These are phyloP conservation scores for Pulveroboletus sp. DNA, from an alignment of 768 basidiomycete species.

Conservation along the genomic window DNA sequence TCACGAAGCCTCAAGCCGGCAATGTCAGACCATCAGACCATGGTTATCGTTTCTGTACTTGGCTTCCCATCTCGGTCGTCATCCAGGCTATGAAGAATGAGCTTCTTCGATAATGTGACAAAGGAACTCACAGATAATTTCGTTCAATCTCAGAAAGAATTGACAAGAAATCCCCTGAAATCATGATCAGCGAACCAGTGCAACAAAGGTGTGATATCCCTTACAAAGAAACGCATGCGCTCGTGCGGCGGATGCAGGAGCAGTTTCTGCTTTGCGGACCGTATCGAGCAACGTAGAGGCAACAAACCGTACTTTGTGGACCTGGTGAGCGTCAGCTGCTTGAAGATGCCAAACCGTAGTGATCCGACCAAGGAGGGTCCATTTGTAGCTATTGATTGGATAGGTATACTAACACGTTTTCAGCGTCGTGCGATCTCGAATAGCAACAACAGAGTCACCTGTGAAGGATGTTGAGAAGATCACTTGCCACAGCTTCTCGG, in stretches of 20 bases:
- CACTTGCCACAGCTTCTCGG: slow-evolving; percentile 80
- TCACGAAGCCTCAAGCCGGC: background rate
- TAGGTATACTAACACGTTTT: slow-evolving; percentile 65
- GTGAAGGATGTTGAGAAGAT: slow-evolving; percentile 81
- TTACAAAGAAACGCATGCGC: slow-evolving; percentile 85
- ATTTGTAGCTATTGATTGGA: slow-evolving; percentile 88
- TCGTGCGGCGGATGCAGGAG: slow-evolving; percentile 74
- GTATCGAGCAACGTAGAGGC: slow-evolving; percentile 86
- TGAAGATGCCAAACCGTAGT: background rate
- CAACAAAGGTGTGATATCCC: slow-evolving; percentile 21
- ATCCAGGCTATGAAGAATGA: slow-evolving; percentile 43
- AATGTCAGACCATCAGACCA: slow-evolving; percentile 11
- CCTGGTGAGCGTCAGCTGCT: slow-evolving; percentile 38
- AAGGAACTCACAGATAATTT: slow-evolving; percentile 68
- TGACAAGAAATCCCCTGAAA: slow-evolving; percentile 83
- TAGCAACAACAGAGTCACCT: slow-evolving; percentile 42
- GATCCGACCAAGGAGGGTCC: slow-evolving; percentile 66
- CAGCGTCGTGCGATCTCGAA: slow-evolving; percentile 2
- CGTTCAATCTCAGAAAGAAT: slow-evolving; percentile 89
- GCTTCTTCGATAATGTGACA: background rate
- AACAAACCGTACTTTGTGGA: slow-evolving; percentile 91
- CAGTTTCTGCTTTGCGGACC: slow-evolving; percentile 75
- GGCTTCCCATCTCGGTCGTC: slow-evolving; percentile 42
- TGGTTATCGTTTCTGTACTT: slow-evolving; percentile 50
- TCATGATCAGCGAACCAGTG: slow-evolving; percentile 2